Conservation (phyloP, 495 filamentous ascomycete species). For the Aspergillus leporis region DNA sequence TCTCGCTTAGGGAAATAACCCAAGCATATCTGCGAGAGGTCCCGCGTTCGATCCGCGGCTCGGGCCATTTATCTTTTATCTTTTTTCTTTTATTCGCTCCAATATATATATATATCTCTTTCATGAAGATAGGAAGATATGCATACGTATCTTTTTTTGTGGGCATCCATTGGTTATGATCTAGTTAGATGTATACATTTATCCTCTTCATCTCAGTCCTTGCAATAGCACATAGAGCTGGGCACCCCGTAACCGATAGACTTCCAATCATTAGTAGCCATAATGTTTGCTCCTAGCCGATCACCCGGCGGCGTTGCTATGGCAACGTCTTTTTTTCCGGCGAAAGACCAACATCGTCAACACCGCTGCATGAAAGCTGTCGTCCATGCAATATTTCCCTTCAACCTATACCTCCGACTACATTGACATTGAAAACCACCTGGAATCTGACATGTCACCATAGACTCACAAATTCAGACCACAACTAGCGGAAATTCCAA, state of each 20-base stretch:
- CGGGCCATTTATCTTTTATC: background rate
- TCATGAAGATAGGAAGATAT: no score
- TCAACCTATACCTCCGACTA: background rate
- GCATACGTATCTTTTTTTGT: no score
- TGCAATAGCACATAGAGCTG: no score
- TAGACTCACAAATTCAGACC: background rate
- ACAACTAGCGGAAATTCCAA: background rate
- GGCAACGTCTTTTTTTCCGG: conserved; percentile 12
- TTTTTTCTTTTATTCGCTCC: background rate
- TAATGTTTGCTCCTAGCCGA: background rate
- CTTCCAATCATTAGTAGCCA: background rate
- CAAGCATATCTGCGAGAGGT: no score
- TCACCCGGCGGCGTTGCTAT: conserved; percentile 14
- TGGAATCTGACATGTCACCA: background rate
- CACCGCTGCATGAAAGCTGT: background rate
- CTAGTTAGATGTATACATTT: no score
- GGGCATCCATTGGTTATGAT: no score
- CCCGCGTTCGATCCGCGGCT: background rate
- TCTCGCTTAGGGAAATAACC: no score
- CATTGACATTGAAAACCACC: background rate
- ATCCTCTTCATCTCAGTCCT: no score
- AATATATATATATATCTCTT: no score
- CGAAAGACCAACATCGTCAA: conserved; percentile 2
- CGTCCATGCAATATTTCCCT: background rate
- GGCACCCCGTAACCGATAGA: no score